These are phyloP conservation scores for Obelidium mucronatum DNA, from an alignment of 192 early-diverging fungal genomes.

Conservation along the genomic window DNA sequence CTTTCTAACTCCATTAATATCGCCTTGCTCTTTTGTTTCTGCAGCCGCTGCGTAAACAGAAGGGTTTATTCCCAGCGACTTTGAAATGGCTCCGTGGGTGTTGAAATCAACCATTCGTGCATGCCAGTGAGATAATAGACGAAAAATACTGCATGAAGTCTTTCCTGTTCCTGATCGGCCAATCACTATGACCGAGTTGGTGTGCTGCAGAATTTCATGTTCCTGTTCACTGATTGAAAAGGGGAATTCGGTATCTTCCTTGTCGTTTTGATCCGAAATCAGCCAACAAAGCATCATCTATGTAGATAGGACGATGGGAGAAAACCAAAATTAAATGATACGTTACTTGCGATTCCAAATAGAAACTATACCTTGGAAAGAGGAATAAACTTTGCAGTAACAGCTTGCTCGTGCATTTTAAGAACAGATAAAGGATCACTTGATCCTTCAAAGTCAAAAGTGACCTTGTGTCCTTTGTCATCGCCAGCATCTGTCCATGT, in stretches of 20 bases:
- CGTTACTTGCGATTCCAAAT: not conserved
- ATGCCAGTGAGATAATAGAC: constrained; percentile 20
- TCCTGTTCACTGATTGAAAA: constrained; percentile 38
- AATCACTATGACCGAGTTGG: constrained; percentile 27
- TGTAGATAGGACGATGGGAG: not conserved
- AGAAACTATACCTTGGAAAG: constrained; percentile 26
- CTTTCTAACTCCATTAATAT: not conserved
- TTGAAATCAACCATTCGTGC: not conserved
- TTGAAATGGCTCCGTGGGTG: not conserved
- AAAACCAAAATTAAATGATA: not conserved
- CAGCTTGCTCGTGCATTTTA: constrained; percentile 37
- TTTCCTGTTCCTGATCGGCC: constrained; percentile 41
- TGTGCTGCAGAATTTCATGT: constrained; percentile 27
- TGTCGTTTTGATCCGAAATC: not conserved
- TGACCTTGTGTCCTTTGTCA: constrained; percentile 5
- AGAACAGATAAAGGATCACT: not conserved
- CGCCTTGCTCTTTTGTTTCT: not conserved
- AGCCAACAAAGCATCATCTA: constrained; percentile 26
- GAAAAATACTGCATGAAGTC: constrained; percentile 38
- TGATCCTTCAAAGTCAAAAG: not conserved
- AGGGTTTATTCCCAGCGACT: not conserved
- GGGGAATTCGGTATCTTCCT: constrained; percentile 37
- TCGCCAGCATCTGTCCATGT: constrained; percentile 13
- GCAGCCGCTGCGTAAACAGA: not conserved
- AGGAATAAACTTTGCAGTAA: constrained; percentile 43